These are phyloP conservation scores for Wickerhamomyces kurtzmanii DNA, from an alignment of 805 yeast genomes.

Conservation along the genomic window DNA sequence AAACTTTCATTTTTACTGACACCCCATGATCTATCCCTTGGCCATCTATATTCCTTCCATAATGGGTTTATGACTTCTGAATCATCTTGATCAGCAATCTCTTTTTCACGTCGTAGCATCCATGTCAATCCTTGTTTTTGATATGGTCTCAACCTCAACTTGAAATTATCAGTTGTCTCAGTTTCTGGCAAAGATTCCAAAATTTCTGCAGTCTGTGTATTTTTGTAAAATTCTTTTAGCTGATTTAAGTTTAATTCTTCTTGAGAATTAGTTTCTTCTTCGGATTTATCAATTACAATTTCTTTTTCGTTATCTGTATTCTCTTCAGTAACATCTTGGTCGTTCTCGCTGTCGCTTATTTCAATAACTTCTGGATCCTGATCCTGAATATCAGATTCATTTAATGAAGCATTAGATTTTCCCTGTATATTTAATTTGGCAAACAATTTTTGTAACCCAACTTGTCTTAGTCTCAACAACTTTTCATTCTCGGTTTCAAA, in stretches of 20 bases:
- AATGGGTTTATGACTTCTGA: constrained; percentile 67
- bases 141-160: constrained; percentile 55
- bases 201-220: constrained; percentile 56
- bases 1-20: constrained; percentile 16
- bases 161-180: constrained; percentile 38
- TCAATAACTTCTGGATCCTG: constrained; percentile 15
- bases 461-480: constrained; percentile 39
- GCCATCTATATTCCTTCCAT: constrained; percentile 80
- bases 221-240: constrained; percentile 60
- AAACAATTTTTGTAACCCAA: constrained; percentile 46
- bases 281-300: constrained; percentile 3
- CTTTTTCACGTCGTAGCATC: constrained; percentile 79
- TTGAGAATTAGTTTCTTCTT: too few species aligned
- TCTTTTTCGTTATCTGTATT: constrained; percentile 13
- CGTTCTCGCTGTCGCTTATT: constrained; percentile 25
- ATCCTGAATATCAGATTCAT: constrained; percentile 8
- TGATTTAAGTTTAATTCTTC: constrained; percentile 59
- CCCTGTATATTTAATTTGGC: constrained; percentile 31
- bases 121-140: constrained; percentile 82
- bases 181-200: constrained; percentile 52
- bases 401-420: constrained; percentile 7
- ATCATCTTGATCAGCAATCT: constrained; percentile 26
- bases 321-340: constrained; percentile 12
- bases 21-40: constrained; percentile 34
- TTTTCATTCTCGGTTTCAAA: constrained; percentile 47